phyloP scores from a whole-genome alignment of 1,139 yeast species.

The Komagataea norvegica region DNA sequence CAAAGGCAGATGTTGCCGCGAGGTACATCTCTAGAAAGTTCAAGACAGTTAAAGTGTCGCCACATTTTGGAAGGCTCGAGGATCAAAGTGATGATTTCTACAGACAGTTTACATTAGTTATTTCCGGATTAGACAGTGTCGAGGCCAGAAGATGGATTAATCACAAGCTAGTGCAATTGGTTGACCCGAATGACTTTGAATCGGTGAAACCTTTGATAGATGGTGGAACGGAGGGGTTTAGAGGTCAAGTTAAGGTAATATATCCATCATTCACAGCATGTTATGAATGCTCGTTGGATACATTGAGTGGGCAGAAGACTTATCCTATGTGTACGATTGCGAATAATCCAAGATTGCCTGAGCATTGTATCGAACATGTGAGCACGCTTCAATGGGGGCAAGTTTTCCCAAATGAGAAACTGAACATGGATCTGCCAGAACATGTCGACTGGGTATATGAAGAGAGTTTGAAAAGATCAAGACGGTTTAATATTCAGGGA shows the following conservation, averaged over 20 bases:
- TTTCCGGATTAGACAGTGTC: slow-evolving; percentile 87
- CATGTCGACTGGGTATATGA: slow-evolving; percentile 65
- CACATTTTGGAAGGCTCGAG: slow-evolving; percentile 67
- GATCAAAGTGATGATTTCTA: slow-evolving; percentile 65
- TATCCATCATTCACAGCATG: slow-evolving; percentile 84
- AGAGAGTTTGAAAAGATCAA: slow-evolving; percentile 56
- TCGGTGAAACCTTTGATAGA: slow-evolving; percentile 77
- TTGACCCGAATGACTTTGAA: slow-evolving; percentile 47
- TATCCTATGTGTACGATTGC: slow-evolving; percentile 95
- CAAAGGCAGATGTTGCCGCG: slow-evolving; percentile 82
- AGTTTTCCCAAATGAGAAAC: slow-evolving; percentile 38
- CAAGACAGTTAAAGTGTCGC: slow-evolving; percentile 44
- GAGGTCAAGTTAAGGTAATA: slow-evolving; percentile 88
- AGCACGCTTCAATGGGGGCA: slow-evolving; percentile 72
- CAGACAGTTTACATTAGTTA: slow-evolving; percentile 61
- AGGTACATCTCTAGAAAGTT: slow-evolving; percentile 48
- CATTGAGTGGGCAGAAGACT: slow-evolving; percentile 64
- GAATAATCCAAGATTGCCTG: slow-evolving; percentile 87
- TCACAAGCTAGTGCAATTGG: slow-evolving; percentile 61
- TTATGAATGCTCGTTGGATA: slow-evolving; percentile 85
- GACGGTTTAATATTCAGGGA: slow-evolving; percentile 58
- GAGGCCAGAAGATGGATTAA: slow-evolving; percentile 94
- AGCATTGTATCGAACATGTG: slow-evolving; percentile 94
- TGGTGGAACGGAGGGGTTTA: slow-evolving; percentile 94
- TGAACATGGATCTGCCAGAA: slow-evolving; percentile 67